Conservation (phyloP, 2,329 filamentous ascomycete species). For the Periconia digitata region DNA sequence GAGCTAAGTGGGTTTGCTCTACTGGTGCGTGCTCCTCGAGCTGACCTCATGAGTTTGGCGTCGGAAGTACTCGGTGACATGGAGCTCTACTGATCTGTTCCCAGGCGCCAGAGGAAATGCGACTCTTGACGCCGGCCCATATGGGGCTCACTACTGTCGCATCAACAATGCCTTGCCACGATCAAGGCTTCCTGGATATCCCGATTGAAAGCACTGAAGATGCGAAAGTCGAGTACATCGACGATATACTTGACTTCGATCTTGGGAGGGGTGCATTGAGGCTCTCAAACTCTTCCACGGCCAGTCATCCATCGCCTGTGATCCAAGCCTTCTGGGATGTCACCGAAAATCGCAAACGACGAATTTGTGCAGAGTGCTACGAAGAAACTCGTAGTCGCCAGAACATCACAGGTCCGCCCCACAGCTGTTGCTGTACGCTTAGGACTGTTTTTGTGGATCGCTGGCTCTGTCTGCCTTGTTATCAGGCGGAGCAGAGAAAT, state of each 20-base stretch:
- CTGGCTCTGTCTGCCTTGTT: conserved; percentile 27
- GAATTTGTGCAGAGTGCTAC: conserved; percentile 8
- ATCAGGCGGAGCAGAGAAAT: conserved; percentile 4
- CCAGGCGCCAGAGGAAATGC: conserved; percentile 19
- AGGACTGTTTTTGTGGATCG: conserved; percentile 19
- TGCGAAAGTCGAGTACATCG: conserved; percentile 25
- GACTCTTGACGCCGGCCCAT: conserved; percentile 33
- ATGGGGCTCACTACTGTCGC: conserved; percentile 7
- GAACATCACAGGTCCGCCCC: neutral
- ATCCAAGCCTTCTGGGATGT: conserved; percentile 25
- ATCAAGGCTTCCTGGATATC: conserved; percentile 34
- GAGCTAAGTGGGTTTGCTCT: conserved; percentile 35
- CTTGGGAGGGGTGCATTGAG: conserved; percentile 21
- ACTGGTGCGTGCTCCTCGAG: conserved; percentile 8
- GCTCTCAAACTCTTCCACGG: conserved; percentile 20
- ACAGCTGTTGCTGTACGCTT: conserved; percentile 22
- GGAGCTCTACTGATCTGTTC: neutral
- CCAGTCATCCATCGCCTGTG: conserved; percentile 29
- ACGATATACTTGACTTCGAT: conserved; percentile 27
- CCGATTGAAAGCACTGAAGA: conserved; percentile 21
- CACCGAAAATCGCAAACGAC: conserved; percentile 19
- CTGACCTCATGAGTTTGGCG: too few relatives aligned
- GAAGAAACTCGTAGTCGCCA: neutral
- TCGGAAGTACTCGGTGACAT: neutral
- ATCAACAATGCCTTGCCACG: conserved; percentile 16